Percentiles rank a stretch among this genome's conserved stretches.
phyloP scores from a whole-genome alignment of 768 basidiomycete genomes.

The Dendrothele bispora region DNA sequence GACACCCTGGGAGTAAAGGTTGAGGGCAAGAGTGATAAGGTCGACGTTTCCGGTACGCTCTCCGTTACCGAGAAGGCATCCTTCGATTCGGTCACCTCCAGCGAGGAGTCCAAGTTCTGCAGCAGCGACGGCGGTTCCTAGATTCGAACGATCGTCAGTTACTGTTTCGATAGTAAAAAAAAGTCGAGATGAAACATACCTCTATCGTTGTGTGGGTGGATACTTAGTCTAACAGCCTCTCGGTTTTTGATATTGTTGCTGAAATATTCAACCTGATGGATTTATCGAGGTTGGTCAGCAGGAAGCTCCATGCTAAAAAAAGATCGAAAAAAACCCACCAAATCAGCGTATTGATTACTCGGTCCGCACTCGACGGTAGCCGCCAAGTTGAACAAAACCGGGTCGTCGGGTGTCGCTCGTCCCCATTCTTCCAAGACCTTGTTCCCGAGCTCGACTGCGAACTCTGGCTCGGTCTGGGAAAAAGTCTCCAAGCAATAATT shows the following conservation, averaged over 20 bases:
- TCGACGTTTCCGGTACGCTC: slow-evolving; percentile 89
- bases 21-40: slow-evolving; percentile 78
- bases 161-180: not conserved
- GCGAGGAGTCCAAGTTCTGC: slow-evolving; percentile 77
- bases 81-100: slow-evolving; percentile 82
- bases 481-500: slow-evolving; percentile 89
- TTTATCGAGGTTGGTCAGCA: slow-evolving; percentile 1
- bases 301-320: not conserved
- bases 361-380: slow-evolving; percentile 84
- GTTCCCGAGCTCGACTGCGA: slow-evolving; percentile 75
- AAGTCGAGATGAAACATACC: slow-evolving; percentile 34
- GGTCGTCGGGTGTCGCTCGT: slow-evolving; percentile 54
- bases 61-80: slow-evolving; percentile 83
- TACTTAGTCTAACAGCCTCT: slow-evolving; percentile 66
- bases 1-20: slow-evolving; percentile 82
- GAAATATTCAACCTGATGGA: slow-evolving; percentile 72
- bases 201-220: slow-evolving; percentile 85
- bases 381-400: slow-evolving; percentile 84
- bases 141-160: not conserved
- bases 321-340: slow-evolving; percentile 35
- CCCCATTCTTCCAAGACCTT: slow-evolving; percentile 75
- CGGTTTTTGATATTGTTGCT: slow-evolving; percentile 69
- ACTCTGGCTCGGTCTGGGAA: slow-evolving; percentile 81
- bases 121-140: slow-evolving; percentile 76
- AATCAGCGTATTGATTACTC: slow-evolving; percentile 84